phyloP scores from a whole-genome alignment of 2,329 filamentous ascomycete genomes.

The Akanthomyces dipterigenus region DNA sequence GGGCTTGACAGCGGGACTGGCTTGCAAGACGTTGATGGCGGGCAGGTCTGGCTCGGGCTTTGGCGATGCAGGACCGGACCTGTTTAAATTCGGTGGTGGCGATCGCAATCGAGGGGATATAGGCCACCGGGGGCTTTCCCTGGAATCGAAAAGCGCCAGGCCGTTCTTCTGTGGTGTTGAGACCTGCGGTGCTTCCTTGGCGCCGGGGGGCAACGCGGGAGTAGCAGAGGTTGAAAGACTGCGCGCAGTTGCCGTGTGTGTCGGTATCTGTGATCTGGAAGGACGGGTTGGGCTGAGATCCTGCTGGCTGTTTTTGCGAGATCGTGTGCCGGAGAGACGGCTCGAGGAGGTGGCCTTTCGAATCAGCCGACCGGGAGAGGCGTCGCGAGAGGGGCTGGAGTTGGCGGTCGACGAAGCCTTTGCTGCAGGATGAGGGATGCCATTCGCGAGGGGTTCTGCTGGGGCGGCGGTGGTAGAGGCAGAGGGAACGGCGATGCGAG shows the following conservation, averaged over 20 bases:
- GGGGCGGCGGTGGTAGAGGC: background rate
- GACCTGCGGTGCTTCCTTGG: slow-evolving; percentile 55
- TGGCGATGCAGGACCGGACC: slow-evolving; percentile 36
- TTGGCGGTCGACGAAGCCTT: slow-evolving; percentile 27
- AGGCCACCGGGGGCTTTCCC: slow-evolving; percentile 64
- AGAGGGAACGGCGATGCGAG: slow-evolving; percentile 2
- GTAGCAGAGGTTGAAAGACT: slow-evolving; percentile 62
- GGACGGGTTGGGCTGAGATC: slow-evolving; percentile 57
- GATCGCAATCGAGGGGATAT: slow-evolving; percentile 71
- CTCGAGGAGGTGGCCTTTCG: slow-evolving; percentile 29
- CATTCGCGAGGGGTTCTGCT: background rate
- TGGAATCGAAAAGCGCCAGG: slow-evolving; percentile 40
- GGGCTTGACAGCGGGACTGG: slow-evolving; percentile 40
- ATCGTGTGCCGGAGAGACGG: slow-evolving; percentile 38
- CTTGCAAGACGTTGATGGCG: slow-evolving; percentile 46
- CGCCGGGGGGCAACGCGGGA: slow-evolving; percentile 55
- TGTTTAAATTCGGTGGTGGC: slow-evolving; percentile 56
- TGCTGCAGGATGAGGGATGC: background rate
- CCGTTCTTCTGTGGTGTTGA: slow-evolving; percentile 57
- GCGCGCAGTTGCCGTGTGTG: slow-evolving; percentile 57
- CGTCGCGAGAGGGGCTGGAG: slow-evolving; percentile 37
- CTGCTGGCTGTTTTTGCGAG: slow-evolving; percentile 58
- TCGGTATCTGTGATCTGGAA: slow-evolving; percentile 45
- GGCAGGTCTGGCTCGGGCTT: slow-evolving; percentile 46
- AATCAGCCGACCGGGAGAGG: slow-evolving; percentile 38